Conservation (phyloP, 106 monocot species). For the Dioscorea dumetorum region DNA sequence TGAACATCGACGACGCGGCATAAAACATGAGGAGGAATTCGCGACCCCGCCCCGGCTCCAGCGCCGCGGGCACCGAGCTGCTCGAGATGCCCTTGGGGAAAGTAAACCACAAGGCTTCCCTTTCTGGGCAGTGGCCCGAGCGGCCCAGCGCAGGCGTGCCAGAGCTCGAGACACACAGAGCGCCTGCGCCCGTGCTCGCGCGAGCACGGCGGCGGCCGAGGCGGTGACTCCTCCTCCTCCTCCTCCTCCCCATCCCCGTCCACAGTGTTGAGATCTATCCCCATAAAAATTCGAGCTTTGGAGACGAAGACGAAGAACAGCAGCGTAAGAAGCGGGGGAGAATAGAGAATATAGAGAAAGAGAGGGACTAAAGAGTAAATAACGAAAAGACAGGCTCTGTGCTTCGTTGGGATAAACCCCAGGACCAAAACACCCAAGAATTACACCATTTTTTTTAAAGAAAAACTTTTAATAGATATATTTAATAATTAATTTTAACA, state of each 20-base stretch:
- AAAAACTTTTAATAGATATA: too few relatives aligned
- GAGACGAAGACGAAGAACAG: neutral
- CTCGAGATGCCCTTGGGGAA: slow-evolving; percentile 93
- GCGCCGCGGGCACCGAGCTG: slow-evolving; percentile 13
- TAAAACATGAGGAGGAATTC: slow-evolving; percentile 68
- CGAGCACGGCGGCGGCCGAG: neutral
- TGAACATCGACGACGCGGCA: slow-evolving; percentile 77
- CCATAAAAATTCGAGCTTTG: slow-evolving; percentile 24
- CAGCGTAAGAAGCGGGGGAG: neutral
- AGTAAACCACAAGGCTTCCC: slow-evolving; percentile 79
- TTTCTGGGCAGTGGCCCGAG: slow-evolving; percentile 63
- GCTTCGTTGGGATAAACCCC: neutral
- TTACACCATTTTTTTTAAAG: too few relatives aligned
- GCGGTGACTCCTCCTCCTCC: neutral
- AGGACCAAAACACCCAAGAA: too few relatives aligned
- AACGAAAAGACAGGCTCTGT: too few relatives aligned
- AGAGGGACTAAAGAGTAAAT: neutral
- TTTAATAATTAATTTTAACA: too few relatives aligned
- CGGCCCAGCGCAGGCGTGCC: slow-evolving; percentile 94
- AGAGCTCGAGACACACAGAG: slow-evolving; percentile 75
- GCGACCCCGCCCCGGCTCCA: too few relatives aligned
- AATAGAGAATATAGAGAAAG: neutral
- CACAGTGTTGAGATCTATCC: slow-evolving; percentile 83
- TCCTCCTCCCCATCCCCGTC: slow-evolving; percentile 52
- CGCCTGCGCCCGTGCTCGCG: neutral